phyloP scores from a whole-genome alignment of 768 basidiomycete species.

The Panellus pusillus region DNA sequence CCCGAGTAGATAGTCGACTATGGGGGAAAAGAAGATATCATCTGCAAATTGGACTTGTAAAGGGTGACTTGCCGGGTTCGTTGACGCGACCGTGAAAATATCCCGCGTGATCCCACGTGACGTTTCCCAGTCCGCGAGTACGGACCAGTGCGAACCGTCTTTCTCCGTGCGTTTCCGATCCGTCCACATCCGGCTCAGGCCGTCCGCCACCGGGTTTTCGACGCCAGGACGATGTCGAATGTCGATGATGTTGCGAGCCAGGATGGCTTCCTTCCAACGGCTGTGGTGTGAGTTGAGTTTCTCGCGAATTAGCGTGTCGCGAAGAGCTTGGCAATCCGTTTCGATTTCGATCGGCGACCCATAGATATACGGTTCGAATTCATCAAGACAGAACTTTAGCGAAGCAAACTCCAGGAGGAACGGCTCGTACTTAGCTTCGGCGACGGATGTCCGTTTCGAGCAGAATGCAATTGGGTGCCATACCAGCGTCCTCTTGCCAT shows the following conservation, averaged over 20 bases:
- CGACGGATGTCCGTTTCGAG: conserved; percentile 34
- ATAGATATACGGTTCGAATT: no score
- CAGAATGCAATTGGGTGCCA: conserved; percentile 34
- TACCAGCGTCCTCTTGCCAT: conserved; percentile 13
- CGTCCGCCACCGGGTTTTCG: no score
- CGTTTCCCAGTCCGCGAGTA: conserved; percentile 30
- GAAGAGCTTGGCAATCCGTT: no score
- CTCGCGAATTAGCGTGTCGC: no score
- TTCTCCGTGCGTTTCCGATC: neutral
- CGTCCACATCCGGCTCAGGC: conserved; percentile 25
- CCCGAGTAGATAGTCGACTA: conserved; percentile 9
- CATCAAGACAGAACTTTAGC: conserved; percentile 8
- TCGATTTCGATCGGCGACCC: no score
- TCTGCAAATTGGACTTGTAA: conserved; percentile 19
- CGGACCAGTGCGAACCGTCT: conserved; percentile 24
- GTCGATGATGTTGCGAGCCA: conserved; percentile 24
- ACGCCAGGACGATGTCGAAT: conserved; percentile 26
- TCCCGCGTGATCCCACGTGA: conserved; percentile 12
- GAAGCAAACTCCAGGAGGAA: conserved; percentile 35
- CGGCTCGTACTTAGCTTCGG: conserved; percentile 33
- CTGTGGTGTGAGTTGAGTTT: no score
- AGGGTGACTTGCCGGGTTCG: no score
- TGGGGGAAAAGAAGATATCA: conserved; percentile 14
- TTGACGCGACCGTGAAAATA: no score
- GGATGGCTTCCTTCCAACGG: conserved; percentile 32